Conservation (phyloP, 2,329 filamentous ascomycete genomes). For the Monosporascus sp. region DNA sequence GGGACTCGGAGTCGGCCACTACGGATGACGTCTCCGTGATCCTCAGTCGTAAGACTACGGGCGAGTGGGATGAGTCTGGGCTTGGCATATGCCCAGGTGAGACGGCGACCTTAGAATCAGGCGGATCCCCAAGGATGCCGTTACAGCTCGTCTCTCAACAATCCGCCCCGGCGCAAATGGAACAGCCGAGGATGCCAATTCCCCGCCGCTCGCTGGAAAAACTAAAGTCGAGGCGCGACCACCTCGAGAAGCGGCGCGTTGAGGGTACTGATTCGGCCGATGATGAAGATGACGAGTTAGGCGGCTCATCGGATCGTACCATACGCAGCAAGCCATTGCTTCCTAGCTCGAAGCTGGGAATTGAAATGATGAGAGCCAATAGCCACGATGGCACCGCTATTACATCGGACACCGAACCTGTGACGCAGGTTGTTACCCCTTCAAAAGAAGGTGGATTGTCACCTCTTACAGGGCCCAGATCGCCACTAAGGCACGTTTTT, state of each 20-base stretch:
- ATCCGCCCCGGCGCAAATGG: conserved; percentile 60
- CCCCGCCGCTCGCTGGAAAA: conserved; percentile 67
- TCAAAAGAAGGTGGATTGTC: conserved; percentile 34
- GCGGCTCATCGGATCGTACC: conserved; percentile 39
- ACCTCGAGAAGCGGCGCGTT: conserved; percentile 63
- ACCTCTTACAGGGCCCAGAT: conserved; percentile 15
- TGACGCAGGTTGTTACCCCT: conserved; percentile 49
- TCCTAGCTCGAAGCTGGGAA: conserved; percentile 82
- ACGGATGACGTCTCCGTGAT: conserved; percentile 75
- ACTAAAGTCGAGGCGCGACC: conserved; percentile 68
- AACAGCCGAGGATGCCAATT: conserved; percentile 39
- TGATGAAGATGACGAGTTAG: conserved; percentile 90
- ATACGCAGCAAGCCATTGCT: conserved; percentile 51
- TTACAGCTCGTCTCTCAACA: conserved; percentile 54
- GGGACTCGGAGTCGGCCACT: conserved; percentile 73
- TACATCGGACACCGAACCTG: conserved; percentile 46
- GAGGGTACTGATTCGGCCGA: conserved; percentile 84
- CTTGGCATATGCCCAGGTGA: conserved; percentile 72
- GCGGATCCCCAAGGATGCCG: conserved; percentile 36
- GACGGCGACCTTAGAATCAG: conserved; percentile 21
- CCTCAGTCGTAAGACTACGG: conserved; percentile 65
- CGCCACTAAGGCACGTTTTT: conserved; percentile 11
- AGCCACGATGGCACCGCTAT: conserved; percentile 75
- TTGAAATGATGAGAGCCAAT: conserved; percentile 97
- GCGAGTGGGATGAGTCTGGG: conserved; percentile 75